A percentile compares a stretch with the other conserved stretches of the same genome.
These are phyloP conservation scores for Coccinonectria pachysandricola DNA, from an alignment of 2,329 filamentous ascomycete genomes.

Conservation along the genomic window DNA sequence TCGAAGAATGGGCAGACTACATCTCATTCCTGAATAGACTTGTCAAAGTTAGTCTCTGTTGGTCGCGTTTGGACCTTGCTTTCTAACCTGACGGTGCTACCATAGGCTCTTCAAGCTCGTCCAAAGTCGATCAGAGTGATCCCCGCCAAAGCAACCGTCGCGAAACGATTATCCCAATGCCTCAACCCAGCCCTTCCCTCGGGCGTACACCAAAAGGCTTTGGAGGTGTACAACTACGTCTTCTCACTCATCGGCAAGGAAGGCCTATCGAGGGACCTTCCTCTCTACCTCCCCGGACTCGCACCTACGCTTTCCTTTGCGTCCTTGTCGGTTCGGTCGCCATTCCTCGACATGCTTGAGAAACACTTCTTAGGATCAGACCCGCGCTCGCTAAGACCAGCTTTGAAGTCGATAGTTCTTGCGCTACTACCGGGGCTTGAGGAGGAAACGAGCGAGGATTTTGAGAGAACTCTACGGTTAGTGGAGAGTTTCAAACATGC, in stretches of 20 bases:
- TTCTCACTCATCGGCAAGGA: slow-evolving; percentile 79
- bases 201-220: slow-evolving; percentile 91
- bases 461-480: slow-evolving; percentile 73
- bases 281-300: slow-evolving; percentile 81
- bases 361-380: slow-evolving; percentile 66
- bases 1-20: slow-evolving; percentile 99
- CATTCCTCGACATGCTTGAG: slow-evolving; percentile 78
- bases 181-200: slow-evolving; percentile 87
- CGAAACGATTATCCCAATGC: slow-evolving; percentile 89
- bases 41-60: slow-evolving; percentile 55
- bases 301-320: slow-evolving; percentile 88
- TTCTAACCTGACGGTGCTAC: slow-evolving; percentile 2
- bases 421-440: slow-evolving; percentile 86
- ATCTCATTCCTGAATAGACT: slow-evolving; percentile 91
- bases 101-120: slow-evolving; percentile 76
- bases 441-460: slow-evolving; percentile 95
- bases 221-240: slow-evolving; percentile 87
- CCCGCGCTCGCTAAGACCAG: slow-evolving; percentile 63
- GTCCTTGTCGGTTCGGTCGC: slow-evolving; percentile 77
- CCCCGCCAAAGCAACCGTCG: slow-evolving; percentile 72
- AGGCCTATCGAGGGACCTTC: slow-evolving; percentile 69
- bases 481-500: slow-evolving; percentile 66
- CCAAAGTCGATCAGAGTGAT: slow-evolving; percentile 61
- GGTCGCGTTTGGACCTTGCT: no score
- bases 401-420: slow-evolving; percentile 81